Evolutionary conservation across 805 yeast genomes (phyloP), one percentile per base, ranked within the genome.

Genomic region (Ogataea trehalophila): DNA sequence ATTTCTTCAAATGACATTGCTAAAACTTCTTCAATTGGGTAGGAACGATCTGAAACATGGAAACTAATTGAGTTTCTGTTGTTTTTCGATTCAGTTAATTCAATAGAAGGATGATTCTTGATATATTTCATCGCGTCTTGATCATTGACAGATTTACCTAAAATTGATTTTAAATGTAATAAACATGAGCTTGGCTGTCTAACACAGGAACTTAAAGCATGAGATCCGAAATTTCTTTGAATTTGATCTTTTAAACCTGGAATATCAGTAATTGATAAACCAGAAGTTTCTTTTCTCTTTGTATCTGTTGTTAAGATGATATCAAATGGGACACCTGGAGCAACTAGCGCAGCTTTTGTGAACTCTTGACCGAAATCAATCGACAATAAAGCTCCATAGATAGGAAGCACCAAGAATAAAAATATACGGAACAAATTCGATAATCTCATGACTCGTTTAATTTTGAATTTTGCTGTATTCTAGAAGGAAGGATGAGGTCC

Each of bases 241-340:
- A 85, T 50, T 22, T 74, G 81, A 29, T 71, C 70, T 6, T 68
- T 56, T 13, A 48, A 38, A 0, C 54, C 68, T 46, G 65, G 58
- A 38, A 47, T 64, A 54, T 31, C 69, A 44, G 81, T 77, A 50
- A 91, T 72, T 0, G 87, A 83, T 13, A 94, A 57, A 1, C 95
- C 97, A 4, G 91, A 77, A 5, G 83, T 72, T 58, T 92, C 98
- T 63, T 94, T 94, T 48, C 99, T 76, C 67, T 90, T 88, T 3
- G 96, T 85, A 59, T 94, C 98, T 23, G 88, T 84, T 4, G 97
- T 88, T 51, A 94, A 71, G 14, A 94, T 84, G 37, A 94, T 77
- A 60, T 94, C 98, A 61, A 91, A 83, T 15, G 90, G 85, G 18
- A 89, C 81, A 13, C 90, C 88, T 0, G 97, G 97, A 0, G 97